Base-by-base conservation (phyloP, 345 rosid genomes). In the Melastoma malabathricum region DNA sequence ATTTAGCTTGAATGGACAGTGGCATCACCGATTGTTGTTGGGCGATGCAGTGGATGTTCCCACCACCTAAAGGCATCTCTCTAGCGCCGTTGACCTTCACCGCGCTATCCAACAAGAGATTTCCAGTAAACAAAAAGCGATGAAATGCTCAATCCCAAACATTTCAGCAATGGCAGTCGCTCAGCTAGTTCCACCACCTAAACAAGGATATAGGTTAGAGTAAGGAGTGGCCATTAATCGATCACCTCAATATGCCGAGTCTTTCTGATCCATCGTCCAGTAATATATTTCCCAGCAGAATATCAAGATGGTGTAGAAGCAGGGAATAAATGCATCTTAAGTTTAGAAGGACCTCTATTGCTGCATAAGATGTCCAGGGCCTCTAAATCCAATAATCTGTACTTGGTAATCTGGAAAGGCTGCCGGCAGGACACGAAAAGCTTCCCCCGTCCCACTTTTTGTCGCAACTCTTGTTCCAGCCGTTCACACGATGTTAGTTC, bases 31-130 rank as follows among this genome's bases (percentile, higher is more conserved):
- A 93, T 19, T 90, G 89, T 66, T 90, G 96, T 51, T 86, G 95
- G 29, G 98, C 87, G 59, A 90, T 87, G 72, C 98, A 92, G 46
- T 90, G 98, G 23, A 87, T 75, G 55, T 90, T 90, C 58, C 98
- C 98, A 45, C 98, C 98, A 12, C 73, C 98, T 51, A 87, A 58
- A 50, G 71, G 85, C 3, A 84, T 92, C 73, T 92, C 98, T 69
- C 96, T 72, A 20, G 93, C 93, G 38, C 84, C 79, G 64, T 84
- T 78, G 10, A 92, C 72, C 51, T 68, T 59, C 62, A 84, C 89
- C 58, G 87, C 82, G 93, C 86, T 72, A 34, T 13, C 48, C 46
- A 64, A 47, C 43, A 51, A 9, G 19, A 23, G 34, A 23, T 10
- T 4, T 16, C 15, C n/a, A 10, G 34, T 44, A 7, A 27, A 43